Evolutionary conservation across 2,329 filamentous ascomycete species (phyloP), one percentile per base, ranked within the genome.

Genomic region (Epichloe brachyelytri): DNA sequence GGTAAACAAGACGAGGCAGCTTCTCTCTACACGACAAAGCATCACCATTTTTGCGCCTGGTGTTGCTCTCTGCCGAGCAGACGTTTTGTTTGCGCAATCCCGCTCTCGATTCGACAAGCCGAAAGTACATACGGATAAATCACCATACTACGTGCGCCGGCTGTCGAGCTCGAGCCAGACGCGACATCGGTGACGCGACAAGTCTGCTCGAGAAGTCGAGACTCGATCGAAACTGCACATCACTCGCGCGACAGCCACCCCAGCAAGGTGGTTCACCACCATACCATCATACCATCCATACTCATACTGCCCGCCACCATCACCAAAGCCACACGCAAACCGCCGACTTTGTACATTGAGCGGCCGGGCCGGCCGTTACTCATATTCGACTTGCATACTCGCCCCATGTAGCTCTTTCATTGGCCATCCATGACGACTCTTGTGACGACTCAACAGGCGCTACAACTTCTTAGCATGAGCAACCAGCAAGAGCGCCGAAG

Each of bases 381-480:
- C 20, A 15, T 11, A 3, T 36, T 26, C n/a, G 44, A 37, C 10
- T 39, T 33, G 15, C 46, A 50, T 33, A 10, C 20, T 4, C 37
- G 10, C 5, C 19, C 43, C 48, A 53, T 56, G 55, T 39, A 36
- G 37, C 40, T 58, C 58, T 52, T 7, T 48, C 61, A 57, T 57
- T 57, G 64, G 71, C 71, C 74, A 77, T 82, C 78, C 78, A 84
- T 84, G 80, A 83, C 80, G 79, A 83, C 80, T 67, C 72, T 83
- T 69, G 73, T 83, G 68, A 76, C 74, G 68, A 76, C 76, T 64
- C 78, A 78, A 65, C 74, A 76, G 70, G 77, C 79, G 71, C 72
- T 83, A 70, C 74, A 82, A 78, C 71, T 78, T 66, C 72, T 82
- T 74, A 84, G 78, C 75, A 84, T 84, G 80, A 78, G 72, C 72